Evolutionary conservation across 148 eudicot genomes (phyloP).

Genomic region (Chenopodium suecicum): DNA sequence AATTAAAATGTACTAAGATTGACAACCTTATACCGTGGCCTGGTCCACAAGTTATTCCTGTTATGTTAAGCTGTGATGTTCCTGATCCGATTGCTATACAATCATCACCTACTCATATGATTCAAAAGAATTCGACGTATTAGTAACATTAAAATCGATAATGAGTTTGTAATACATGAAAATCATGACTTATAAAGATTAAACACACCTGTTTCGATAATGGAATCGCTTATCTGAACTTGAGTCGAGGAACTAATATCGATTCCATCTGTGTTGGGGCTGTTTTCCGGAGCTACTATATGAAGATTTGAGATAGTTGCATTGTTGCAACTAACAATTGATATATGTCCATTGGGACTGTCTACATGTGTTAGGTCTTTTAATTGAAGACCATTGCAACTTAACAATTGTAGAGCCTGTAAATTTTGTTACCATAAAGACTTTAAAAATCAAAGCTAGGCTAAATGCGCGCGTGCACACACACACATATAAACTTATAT

Average conservation of each 20-base stretch:
- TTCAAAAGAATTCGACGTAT: background rate
- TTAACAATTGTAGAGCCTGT: background rate
- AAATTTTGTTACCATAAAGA: background rate
- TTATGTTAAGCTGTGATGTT: conserved; percentile 34
- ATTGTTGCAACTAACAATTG: conserved; percentile 10
- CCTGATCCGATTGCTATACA: conserved; percentile 40
- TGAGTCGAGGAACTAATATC: conserved; percentile 5
- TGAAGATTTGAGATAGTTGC: conserved; percentile 19
- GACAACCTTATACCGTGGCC: conserved; percentile 64
- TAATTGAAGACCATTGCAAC: conserved; percentile 20
- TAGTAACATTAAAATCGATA: background rate
- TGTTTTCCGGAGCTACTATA: conserved; percentile 18
- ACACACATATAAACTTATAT: background rate
- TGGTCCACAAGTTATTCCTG: conserved; percentile 41
- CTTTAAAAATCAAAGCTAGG: background rate
- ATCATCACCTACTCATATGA: conserved; percentile 41
- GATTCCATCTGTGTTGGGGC: conserved; percentile 31
- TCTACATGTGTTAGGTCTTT: conserved; percentile 1
- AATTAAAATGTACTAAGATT: background rate
- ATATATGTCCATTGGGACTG: conserved; percentile 19
- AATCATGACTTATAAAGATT: background rate
- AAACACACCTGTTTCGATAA: conserved; percentile 16
- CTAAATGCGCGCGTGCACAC: background rate
- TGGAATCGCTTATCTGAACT: conserved; percentile 18
- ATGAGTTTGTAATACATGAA: too few species aligned